phyloP scores from a whole-genome alignment of 2,329 filamentous ascomycete genomes.

The Sarocladium brachiariae region DNA sequence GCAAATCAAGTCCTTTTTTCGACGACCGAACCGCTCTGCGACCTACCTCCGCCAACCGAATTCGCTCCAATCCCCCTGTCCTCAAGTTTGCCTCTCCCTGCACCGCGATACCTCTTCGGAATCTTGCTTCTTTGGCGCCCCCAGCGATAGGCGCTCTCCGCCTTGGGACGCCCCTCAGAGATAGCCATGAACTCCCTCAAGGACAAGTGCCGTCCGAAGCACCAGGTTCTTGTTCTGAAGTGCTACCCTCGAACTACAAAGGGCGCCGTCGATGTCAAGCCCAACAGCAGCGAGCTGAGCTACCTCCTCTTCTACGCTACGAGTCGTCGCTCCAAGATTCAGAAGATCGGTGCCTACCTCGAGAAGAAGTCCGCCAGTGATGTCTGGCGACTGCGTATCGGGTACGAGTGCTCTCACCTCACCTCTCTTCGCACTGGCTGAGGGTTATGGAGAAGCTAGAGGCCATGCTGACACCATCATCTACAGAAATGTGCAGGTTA shows the following conservation, averaged over 20 bases:
- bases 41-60: background rate
- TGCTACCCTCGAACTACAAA: constrained; percentile 94
- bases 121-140: background rate
- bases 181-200: constrained; percentile 54
- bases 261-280: constrained; percentile 85
- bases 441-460: too few species aligned
- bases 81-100: background rate
- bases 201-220: constrained; percentile 77
- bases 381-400: constrained; percentile 81
- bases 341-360: constrained; percentile 90
- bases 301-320: constrained; percentile 96
- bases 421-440: background rate
- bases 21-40: background rate
- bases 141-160: constrained; percentile 2
- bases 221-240: constrained; percentile 92
- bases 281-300: constrained; percentile 93
- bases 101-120: background rate
- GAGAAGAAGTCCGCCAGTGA: constrained; percentile 91
- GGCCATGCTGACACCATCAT: constrained; percentile 7
- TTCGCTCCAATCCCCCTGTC: background rate
- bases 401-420: constrained; percentile 44
- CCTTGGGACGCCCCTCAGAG: background rate
- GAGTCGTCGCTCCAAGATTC: constrained; percentile 88
- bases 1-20: too few species aligned
- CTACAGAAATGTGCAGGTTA: constrained; percentile 82